Evolutionary conservation across 2,329 filamentous ascomycete genomes (phyloP).

Genomic region (Epicoccum nigrum): DNA sequence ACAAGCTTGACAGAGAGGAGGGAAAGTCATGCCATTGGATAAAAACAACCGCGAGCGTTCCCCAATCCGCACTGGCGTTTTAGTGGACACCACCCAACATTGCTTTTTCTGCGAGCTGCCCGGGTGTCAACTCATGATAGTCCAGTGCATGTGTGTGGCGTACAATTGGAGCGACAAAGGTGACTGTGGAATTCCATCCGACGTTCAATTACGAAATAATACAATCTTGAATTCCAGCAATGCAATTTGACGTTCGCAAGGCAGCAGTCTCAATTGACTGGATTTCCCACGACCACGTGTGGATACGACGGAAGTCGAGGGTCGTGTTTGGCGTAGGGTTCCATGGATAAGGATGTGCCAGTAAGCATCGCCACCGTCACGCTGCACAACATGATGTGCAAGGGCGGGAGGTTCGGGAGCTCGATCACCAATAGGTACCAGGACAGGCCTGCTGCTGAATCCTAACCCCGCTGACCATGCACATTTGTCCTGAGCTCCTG

Average conservation of each 20-base stretch:
- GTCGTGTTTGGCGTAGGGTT: background rate
- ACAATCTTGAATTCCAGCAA: background rate
- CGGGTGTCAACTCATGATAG: constrained; percentile 11
- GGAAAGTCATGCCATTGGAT: background rate
- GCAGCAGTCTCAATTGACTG: background rate
- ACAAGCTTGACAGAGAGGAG: constrained; percentile 1
- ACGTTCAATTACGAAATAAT: too few species aligned
- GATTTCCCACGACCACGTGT: background rate
- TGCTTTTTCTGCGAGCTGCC: constrained; percentile 19
- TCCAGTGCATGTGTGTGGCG: constrained; percentile 11
- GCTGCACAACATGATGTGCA: constrained; percentile 18
- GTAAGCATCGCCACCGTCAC: constrained; percentile 8
- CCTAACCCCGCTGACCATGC: constrained; percentile 13
- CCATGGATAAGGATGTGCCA: background rate
- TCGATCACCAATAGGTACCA: constrained; percentile 10
- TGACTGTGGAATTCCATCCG: too few species aligned
- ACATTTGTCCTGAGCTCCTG: constrained; percentile 12
- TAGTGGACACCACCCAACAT: background rate
- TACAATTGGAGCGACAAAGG: background rate
- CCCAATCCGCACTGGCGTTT: constrained; percentile 10
- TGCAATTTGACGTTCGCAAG: background rate
- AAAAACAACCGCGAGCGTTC: constrained; percentile 5
- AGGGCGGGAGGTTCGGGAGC: constrained; percentile 10
- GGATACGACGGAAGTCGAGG: background rate
- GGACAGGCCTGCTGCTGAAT: constrained; percentile 6